phyloP scores from a whole-genome alignment of 75 land plant species.

The Sequoiadendron giganteum region DNA sequence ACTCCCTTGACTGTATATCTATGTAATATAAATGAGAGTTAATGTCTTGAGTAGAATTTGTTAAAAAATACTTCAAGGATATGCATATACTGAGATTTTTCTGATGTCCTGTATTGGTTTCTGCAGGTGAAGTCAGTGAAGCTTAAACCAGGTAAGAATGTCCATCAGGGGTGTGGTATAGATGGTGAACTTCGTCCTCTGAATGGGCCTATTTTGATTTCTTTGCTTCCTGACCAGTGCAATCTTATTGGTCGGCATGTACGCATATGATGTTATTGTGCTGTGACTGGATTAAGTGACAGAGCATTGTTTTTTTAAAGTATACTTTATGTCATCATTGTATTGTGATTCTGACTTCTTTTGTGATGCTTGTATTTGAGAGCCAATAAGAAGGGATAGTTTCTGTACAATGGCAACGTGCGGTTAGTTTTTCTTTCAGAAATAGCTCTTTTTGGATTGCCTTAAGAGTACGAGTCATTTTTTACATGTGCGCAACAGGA shows the following conservation, averaged over 20 bases:
- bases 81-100: neutral
- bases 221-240: conserved; percentile 77
- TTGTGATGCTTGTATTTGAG: conserved; percentile 1
- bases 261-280: neutral
- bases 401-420: conserved; percentile 5
- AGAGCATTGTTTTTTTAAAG: neutral
- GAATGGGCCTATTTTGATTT: conserved; percentile 63
- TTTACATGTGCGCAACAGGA: neutral
- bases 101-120: conserved; percentile 1
- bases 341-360: conserved; percentile 12
- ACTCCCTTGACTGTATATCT: neutral
- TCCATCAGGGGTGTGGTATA: conserved; percentile 74
- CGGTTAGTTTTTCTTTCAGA: neutral
- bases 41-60: neutral
- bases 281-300: neutral
- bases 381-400: neutral
- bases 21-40: neutral
- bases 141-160: conserved; percentile 53
- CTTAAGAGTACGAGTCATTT: neutral
- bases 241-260: conserved; percentile 68
- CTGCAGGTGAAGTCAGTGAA: conserved; percentile 79
- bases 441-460: conserved; percentile 6
- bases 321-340: neutral
- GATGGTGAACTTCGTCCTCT: conserved; percentile 77
- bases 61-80: neutral